Percentiles rank a stretch among this genome's conserved stretches.
Conservation (phyloP, 768 basidiomycete genomes). For the Infundibulicybe gibba region DNA sequence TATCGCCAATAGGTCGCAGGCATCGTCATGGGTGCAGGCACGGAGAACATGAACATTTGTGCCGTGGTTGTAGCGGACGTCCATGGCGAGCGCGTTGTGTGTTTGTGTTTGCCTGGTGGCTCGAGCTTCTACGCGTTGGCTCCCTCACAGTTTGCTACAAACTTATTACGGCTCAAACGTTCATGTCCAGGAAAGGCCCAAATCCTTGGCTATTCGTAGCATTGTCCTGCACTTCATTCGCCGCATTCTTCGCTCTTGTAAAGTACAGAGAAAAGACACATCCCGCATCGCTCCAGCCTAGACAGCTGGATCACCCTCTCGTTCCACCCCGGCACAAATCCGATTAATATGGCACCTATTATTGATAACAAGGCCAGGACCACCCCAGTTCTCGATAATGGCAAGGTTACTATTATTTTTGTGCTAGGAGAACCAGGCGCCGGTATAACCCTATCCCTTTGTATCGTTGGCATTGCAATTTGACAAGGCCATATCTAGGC, state of each 20-base stretch:
- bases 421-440: conserved; percentile 97
- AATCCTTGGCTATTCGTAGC: conserved; percentile 63
- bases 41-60: conserved; percentile 60
- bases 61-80: conserved; percentile 56
- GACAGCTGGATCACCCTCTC: conserved; percentile 63
- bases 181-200: conserved; percentile 35
- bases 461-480: background rate
- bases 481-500: conserved; percentile 42
- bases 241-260: conserved; percentile 51
- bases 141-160: too few species aligned
- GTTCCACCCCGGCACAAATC: conserved; percentile 54
- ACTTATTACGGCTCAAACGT: background rate
- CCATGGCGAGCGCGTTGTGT: conserved; percentile 34
- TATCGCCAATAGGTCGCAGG: conserved; percentile 64
- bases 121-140: background rate
- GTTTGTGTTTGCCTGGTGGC: conserved; percentile 3
- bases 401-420: conserved; percentile 84
- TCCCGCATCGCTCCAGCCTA: conserved; percentile 59
- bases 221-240: conserved; percentile 53
- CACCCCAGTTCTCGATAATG: conserved; percentile 56
- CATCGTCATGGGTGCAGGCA: conserved; percentile 63
- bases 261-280: conserved; percentile 52
- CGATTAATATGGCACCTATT: conserved; percentile 25
- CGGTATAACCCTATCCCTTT: conserved; percentile 38
- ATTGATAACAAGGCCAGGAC: conserved; percentile 35